Evolutionary conservation across 352 stramenopile species (phyloP).

Genomic region (Plasmopara muralis): DNA sequence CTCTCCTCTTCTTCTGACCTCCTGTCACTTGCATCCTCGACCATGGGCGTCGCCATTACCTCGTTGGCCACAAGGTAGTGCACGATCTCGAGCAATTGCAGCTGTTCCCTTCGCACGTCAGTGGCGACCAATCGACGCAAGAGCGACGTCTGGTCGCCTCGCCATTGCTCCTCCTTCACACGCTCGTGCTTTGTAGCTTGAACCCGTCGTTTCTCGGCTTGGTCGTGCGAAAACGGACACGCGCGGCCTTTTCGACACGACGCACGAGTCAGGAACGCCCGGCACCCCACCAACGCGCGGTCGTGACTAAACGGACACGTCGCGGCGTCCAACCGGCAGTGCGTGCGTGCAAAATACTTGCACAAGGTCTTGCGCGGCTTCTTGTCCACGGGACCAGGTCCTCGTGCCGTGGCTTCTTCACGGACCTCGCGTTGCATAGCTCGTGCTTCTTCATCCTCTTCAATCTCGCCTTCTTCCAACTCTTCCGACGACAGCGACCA

Average conservation of each 20-base stretch:
- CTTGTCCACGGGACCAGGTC: constrained; percentile 28
- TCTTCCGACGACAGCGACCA: constrained; percentile 39
- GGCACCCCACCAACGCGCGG: constrained; percentile 49
- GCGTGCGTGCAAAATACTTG: constrained; percentile 58
- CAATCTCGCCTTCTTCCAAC: constrained; percentile 57
- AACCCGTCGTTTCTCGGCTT: constrained; percentile 21
- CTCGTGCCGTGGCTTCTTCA: no score
- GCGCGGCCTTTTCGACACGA: constrained; percentile 46
- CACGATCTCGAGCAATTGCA: constrained; percentile 74
- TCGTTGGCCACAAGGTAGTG: constrained; percentile 50
- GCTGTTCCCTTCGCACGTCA: constrained; percentile 62
- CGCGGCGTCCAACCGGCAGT: constrained; percentile 45
- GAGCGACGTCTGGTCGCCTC: constrained; percentile 56
- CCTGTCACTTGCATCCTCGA: no score
- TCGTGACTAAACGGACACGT: constrained; percentile 73
- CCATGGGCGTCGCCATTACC: no score
- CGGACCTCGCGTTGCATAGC: no score
- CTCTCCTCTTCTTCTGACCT: no score
- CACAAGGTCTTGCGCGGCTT: constrained; percentile 47
- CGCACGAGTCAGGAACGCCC: constrained; percentile 46
- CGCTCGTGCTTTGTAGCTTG: constrained; percentile 31
- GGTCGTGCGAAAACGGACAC: constrained; percentile 61
- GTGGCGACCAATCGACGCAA: constrained; percentile 69
- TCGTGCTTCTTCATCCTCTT: constrained; percentile 30
- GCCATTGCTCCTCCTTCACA: constrained; percentile 51